Percentiles rank a stretch among this genome's conserved stretches.
Conservation (phyloP, 805 yeast species). For the Hemisphaericaspora nanyangensis region DNA sequence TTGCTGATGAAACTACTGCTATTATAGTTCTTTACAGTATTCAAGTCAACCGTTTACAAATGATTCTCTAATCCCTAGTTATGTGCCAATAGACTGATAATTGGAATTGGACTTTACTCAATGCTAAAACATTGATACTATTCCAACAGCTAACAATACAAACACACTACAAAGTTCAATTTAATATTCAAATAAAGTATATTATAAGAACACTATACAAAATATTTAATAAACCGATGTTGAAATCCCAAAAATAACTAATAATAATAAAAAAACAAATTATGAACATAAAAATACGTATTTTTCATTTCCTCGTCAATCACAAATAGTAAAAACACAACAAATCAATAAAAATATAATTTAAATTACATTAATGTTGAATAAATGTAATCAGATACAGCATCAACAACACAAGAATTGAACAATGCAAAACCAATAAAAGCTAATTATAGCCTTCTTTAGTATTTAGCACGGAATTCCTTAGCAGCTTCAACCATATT, state of each 20-base stretch:
- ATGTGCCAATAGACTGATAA: too few species aligned
- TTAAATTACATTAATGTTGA: conserved; percentile 47
- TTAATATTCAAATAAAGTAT: too few species aligned
- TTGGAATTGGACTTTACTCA: too few species aligned
- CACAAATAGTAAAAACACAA: conserved; percentile 15
- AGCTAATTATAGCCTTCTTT: conserved; percentile 10
- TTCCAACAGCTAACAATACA: too few species aligned
- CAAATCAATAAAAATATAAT: conserved; percentile 11
- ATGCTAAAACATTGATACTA: too few species aligned
- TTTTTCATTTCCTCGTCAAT: conserved; percentile 3
- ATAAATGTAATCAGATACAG: conserved; percentile 42
- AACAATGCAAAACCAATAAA: conserved; percentile 28
- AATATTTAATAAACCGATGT: conserved; percentile 47
- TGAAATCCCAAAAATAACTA: conserved; percentile 40
- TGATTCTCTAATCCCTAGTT: too few species aligned
- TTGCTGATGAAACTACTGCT: too few species aligned
- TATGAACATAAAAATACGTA: conserved; percentile 7
- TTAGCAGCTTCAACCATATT: conserved; percentile 99
- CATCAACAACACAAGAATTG: conserved; percentile 40
- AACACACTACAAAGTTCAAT: too few species aligned
- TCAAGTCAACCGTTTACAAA: too few species aligned
- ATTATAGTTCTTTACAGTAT: too few species aligned
- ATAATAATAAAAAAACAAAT: conserved; percentile 4
- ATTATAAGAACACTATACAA: too few species aligned
- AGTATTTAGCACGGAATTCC: conserved; percentile 59